Evolutionary conservation across 305 asterid species (phyloP).

Genomic region (Nicotiana rustica): DNA sequence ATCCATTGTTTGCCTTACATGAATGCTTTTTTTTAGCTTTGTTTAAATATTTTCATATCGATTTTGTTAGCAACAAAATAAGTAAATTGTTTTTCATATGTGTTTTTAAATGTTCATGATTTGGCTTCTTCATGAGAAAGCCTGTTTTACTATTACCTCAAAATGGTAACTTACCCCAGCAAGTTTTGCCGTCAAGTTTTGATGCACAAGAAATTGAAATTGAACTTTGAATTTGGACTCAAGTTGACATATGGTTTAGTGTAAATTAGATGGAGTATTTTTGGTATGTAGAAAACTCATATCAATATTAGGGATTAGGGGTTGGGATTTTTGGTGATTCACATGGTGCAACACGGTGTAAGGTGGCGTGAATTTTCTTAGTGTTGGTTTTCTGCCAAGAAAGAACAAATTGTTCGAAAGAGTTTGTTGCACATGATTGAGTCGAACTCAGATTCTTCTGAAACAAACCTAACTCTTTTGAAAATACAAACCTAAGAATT

Average conservation of each 20-base stretch:
- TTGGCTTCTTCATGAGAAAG: neutral
- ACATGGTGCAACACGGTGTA: neutral
- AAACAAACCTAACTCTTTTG: neutral
- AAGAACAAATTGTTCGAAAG: neutral
- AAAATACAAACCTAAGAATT: neutral
- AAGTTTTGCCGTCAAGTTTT: too few species aligned
- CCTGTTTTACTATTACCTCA: too few species aligned
- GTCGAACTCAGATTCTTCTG: neutral
- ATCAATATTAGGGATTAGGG: neutral
- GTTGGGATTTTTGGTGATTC: neutral
- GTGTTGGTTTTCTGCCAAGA: neutral
- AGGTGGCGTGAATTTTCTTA: neutral
- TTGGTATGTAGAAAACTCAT: neutral
- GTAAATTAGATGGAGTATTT: neutral
- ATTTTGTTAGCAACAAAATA: too few species aligned
- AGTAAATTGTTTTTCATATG: too few species aligned
- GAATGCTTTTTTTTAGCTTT: too few species aligned
- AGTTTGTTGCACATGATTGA: neutral
- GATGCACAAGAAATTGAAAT: too few species aligned
- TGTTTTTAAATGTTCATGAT: too few species aligned
- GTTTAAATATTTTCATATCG: too few species aligned
- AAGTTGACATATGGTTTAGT: neutral
- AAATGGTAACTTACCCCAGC: too few species aligned
- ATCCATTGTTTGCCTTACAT: too few species aligned
- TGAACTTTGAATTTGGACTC: neutral